Conservation (phyloP, 495 filamentous ascomycete genomes). For the Penicillium diatomitis region DNA sequence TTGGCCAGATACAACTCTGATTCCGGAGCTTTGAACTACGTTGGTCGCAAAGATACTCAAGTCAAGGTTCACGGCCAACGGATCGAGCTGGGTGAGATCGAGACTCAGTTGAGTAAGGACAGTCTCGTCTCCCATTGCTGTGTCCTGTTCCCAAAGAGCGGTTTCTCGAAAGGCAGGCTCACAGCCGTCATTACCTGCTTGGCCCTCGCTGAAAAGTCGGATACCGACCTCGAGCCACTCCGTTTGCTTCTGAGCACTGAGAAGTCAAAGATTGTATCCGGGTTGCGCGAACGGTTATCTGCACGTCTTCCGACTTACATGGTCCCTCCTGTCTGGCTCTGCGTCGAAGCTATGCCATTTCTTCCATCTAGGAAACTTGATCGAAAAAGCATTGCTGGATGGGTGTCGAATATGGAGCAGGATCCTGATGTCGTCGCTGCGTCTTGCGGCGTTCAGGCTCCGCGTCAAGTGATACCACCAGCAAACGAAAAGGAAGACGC, state of each 20-base stretch:
- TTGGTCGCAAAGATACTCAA: conserved; percentile 57
- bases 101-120: conserved; percentile 38
- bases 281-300: conserved; percentile 25
- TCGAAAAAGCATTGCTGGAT: conserved; percentile 28
- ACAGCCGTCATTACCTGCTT: conserved; percentile 28
- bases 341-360: conserved; percentile 40
- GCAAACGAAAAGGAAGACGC: conserved; percentile 26
- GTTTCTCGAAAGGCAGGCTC: conserved; percentile 31
- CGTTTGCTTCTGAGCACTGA: conserved; percentile 15
- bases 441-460: neutral
- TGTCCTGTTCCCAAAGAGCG: conserved; percentile 34
- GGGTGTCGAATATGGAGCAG: conserved; percentile 26
- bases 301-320: conserved; percentile 42
- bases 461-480: conserved; percentile 11
- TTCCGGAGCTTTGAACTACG: conserved; percentile 45
- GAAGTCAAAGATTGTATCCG: conserved; percentile 17
- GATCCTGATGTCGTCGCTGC: conserved; percentile 15
- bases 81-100: conserved; percentile 58
- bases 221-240: conserved; percentile 16
- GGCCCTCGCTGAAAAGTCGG: conserved; percentile 13
- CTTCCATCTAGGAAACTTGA: conserved; percentile 46
- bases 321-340: conserved; percentile 45
- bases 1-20: conserved; percentile 53
- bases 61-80: conserved; percentile 62
- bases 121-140: conserved; percentile 30